phyloP scores from a whole-genome alignment of 495 filamentous ascomycete species.

The Xylaria longipes region DNA sequence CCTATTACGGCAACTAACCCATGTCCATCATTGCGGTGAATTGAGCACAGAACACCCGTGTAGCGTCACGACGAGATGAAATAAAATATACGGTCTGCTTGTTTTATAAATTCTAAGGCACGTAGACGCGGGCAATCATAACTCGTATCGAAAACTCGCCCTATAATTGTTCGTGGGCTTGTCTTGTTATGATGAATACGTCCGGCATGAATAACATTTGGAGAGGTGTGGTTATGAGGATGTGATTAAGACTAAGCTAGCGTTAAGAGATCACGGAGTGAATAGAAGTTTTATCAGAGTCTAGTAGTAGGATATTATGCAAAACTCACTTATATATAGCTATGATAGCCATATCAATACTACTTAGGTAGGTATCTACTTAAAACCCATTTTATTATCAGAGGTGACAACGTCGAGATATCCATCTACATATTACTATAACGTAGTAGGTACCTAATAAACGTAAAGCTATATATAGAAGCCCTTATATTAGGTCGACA shows the following conservation, averaged over 20 bases:
- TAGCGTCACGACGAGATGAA: background rate
- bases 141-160: background rate
- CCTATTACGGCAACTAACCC: background rate
- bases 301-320: too few relatives aligned
- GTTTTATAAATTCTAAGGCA: background rate
- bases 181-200: background rate
- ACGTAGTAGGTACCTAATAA: background rate
- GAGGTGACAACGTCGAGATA: background rate
- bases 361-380: too few relatives aligned
- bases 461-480: background rate
- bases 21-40: background rate
- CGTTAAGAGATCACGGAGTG: too few relatives aligned
- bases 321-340: too few relatives aligned
- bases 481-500: background rate
- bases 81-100: background rate
- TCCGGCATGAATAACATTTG: too few relatives aligned
- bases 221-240: too few relatives aligned
- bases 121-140: background rate
- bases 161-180: background rate
- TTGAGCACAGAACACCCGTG: too few relatives aligned
- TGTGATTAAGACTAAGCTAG: too few relatives aligned
- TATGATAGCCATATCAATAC: too few relatives aligned
- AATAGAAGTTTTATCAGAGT: too few relatives aligned
- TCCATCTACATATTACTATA: background rate
- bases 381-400: background rate